A percentile compares a stretch with the other conserved stretches of the same genome.
These are phyloP conservation scores for Sphaerobolus stellatus DNA, from an alignment of 1,284 basidiomycete genomes.

Conservation along the genomic window DNA sequence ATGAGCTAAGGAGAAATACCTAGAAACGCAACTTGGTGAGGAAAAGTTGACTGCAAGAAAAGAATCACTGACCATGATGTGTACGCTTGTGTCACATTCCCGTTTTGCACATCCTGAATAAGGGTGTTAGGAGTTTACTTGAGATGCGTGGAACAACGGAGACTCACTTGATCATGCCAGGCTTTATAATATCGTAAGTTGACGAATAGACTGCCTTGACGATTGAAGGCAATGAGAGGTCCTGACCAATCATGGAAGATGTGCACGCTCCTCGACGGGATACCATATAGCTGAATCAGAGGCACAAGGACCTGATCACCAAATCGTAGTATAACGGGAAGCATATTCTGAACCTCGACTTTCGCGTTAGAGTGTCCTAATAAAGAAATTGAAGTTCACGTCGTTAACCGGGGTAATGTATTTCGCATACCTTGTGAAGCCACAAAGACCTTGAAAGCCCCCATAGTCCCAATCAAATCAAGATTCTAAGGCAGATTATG, in stretches of 20 bases:
- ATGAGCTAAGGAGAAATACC: slow-evolving; percentile 92
- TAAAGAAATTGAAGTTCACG: slow-evolving; percentile 9
- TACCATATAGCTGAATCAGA: slow-evolving; percentile 58
- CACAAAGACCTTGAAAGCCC: slow-evolving; percentile 59
- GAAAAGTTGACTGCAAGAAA: too few relatives aligned
- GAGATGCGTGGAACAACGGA: neutral
- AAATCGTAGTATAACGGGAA: slow-evolving; percentile 12
- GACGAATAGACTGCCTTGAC: slow-evolving; percentile 85
- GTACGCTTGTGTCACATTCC: slow-evolving; percentile 65
- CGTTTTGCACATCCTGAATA: slow-evolving; percentile 52
- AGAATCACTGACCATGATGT: slow-evolving; percentile 65
- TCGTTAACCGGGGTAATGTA: neutral
- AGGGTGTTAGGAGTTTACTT: neutral
- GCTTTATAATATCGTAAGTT: slow-evolving; percentile 86
- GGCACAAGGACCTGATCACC: slow-evolving; percentile 23
- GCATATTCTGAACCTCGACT: neutral
- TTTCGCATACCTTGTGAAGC: slow-evolving; percentile 1
- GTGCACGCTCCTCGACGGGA: slow-evolving; percentile 72
- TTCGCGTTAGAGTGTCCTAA: slow-evolving; percentile 1
- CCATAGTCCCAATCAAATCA: neutral
- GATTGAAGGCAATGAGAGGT: slow-evolving; percentile 90
- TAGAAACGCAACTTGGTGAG: slow-evolving; percentile 25
- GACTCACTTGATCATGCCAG: slow-evolving; percentile 69
- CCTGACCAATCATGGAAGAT: slow-evolving; percentile 86
- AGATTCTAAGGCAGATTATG: slow-evolving; percentile 9